A percentile compares a stretch with the other conserved stretches of the same genome.
These are phyloP conservation scores for Aspergillus uvarum DNA, from an alignment of 2,329 filamentous ascomycete genomes.

Conservation along the genomic window DNA sequence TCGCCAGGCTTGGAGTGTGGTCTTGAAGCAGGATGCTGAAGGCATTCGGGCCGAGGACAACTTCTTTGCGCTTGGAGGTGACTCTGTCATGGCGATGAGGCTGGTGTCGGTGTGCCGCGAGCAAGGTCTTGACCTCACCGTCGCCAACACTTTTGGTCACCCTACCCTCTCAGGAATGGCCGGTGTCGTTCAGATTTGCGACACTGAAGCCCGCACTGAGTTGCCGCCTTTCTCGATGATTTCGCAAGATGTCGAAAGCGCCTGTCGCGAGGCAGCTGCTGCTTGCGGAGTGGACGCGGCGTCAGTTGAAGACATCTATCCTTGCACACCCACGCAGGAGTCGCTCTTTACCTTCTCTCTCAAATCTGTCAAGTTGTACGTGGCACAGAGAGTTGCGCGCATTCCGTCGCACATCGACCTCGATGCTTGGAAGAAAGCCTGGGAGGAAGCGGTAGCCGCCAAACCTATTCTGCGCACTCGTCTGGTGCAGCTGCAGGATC, in stretches of 20 bases:
- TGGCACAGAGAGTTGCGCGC: constrained; percentile 44
- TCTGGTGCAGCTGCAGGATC: constrained; percentile 38
- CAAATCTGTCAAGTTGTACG: constrained; percentile 46
- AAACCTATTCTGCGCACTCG: constrained; percentile 50
- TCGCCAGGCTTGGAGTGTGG: constrained; percentile 35
- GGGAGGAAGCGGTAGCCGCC: constrained; percentile 43
- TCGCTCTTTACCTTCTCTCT: constrained; percentile 48
- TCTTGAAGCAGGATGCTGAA: constrained; percentile 30
- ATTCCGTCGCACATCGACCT: constrained; percentile 39
- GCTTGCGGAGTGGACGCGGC: constrained; percentile 31
- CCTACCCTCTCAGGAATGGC: constrained; percentile 47
- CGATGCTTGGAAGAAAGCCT: constrained; percentile 44
- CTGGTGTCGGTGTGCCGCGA: constrained; percentile 33
- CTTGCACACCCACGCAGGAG: constrained; percentile 44
- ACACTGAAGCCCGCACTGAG: constrained; percentile 26
- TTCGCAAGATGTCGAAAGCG: constrained; percentile 36
- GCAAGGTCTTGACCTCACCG: constrained; percentile 34
- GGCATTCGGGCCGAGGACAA: constrained; percentile 39
- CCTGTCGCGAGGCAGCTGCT: constrained; percentile 38
- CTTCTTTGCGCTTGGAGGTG: constrained; percentile 40
- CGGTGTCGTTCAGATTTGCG: constrained; percentile 28
- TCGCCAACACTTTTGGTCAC: constrained; percentile 37
- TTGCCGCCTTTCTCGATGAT: constrained; percentile 30
- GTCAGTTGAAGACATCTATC: constrained; percentile 42
- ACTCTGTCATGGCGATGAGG: constrained; percentile 37